Evolutionary conservation across 495 filamentous ascomycete species (phyloP), one percentile per base, ranked within the genome.

Genomic region (Tuber calosporum): DNA sequence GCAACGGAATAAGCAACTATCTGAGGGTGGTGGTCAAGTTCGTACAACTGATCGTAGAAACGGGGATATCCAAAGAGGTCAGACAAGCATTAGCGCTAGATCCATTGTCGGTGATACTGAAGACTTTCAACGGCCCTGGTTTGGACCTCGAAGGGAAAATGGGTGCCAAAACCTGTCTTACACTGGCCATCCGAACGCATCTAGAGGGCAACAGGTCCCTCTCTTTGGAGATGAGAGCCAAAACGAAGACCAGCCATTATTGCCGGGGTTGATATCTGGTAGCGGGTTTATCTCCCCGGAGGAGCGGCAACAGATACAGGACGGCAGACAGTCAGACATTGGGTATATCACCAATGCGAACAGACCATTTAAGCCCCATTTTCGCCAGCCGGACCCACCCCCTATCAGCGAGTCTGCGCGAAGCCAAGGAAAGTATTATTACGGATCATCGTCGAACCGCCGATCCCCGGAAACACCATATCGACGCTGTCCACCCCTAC

Each of bases 401-500:
- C 20, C 30, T 4, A 58, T 58, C 30, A 3, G 1, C 8, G 53
- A 58, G 11, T 58, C 53, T 58, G n/a, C 9, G 9, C n/a, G 53
- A 58, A 58, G 53, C n/a, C 53, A 58, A 58, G 53, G n/a, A 13
- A 58, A 58, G 9, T 11, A 30, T 30, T 30, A 15, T 30, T 58
- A 58, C 26, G 53, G 53, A 58, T 58, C 70, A 73, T 53, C 67
- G 17, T 34, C 67, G 58, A 70, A 67, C n/a, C 36, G 36, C 69
- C 72, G 69, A 45, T 40, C 45, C 71, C 37, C 69, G n/a, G 53
- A 68, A 40, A 5, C 70, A 58, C 38, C 68, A 40, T 78, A 78
- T 73, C 58, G 48, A 11, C 42, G 62, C 22, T 42, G 26, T 7
- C 41, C 73, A 37, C 66, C 73, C 13, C 69, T 41, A 66, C 36